Base-by-base conservation (phyloP, 2,329 filamentous ascomycete genomes). In the Plectosphaerella plurivora region DNA sequence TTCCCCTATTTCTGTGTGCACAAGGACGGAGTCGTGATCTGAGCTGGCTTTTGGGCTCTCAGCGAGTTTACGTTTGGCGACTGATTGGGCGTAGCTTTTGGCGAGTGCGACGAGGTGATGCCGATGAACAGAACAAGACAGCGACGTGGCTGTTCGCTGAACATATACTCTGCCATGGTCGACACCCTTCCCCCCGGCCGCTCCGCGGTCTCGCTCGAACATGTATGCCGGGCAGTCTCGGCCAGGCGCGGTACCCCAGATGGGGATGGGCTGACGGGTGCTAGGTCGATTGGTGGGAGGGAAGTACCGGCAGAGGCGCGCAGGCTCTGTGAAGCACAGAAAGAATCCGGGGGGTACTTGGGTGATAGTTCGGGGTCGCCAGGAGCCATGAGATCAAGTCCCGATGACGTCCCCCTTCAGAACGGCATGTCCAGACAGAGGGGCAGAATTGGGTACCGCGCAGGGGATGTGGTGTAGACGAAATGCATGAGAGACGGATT, bases 381-480 rank as follows among this genome's bases (percentile, higher is more conserved):
- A 16, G 10, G 41, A 18, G 41, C n/a, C n/a, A 5, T 18, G 41
- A 18, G 10, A 18, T 18, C 15, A 44, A 20, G 41, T 44, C 16
- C 41, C 16, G n/a, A 44, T 20, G 41, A 44, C n/a, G 41, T 44
- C 18, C 41, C 41, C 7, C 41, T 10, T 20, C 41, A 16, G 41
- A 44, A n/a, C n/a, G 18, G 18, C 16, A 18, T 12, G 16, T 44
- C 16, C 41, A 41, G 37, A 41, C 37, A 9, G 22, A 24, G 45
- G 45, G 47, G 33, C 45, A 52, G 55, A 42, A 33, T 33, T 33
- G 28, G 28, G 37, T 39, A n/a, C 14, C 14, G n/a, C 16, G 37
- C 37, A 39, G 37, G 37, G 37, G 37, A 41, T 36, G 45, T 54
- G 48, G 50, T 36, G 42, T 18, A 24, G 47, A 47, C 55, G 47